Conservation (phyloP, 441 rosid species). For the Rhodomyrtus psidioides region DNA sequence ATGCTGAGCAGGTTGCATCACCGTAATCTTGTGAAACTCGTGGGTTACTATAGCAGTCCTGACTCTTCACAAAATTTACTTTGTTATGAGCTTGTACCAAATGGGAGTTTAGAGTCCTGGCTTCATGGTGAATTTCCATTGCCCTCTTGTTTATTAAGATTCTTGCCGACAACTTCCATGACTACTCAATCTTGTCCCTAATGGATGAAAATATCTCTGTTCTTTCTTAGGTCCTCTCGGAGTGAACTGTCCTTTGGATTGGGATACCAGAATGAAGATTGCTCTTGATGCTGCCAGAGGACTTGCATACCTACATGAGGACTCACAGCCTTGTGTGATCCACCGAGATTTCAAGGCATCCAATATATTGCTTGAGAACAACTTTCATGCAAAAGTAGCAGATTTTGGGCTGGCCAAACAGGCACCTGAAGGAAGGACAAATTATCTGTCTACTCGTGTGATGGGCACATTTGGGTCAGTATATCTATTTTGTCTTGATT, state of each 20-base stretch:
- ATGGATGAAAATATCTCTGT: neutral
- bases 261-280: slow-evolving; percentile 96
- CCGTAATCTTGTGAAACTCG: slow-evolving; percentile 97
- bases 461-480: slow-evolving; percentile 98
- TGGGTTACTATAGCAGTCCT: slow-evolving; percentile 78
- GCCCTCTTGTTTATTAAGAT: neutral
- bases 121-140: slow-evolving; percentile 60
- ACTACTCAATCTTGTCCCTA: neutral
- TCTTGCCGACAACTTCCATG: neutral
- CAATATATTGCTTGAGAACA: slow-evolving; percentile 86
- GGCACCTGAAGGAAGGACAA: slow-evolving; percentile 95
- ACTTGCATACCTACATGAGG: slow-evolving; percentile 91
- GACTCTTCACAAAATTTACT: slow-evolving; percentile 87
- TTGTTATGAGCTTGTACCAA: slow-evolving; percentile 93
- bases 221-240: slow-evolving; percentile 75
- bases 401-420: slow-evolving; percentile 96
- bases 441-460: slow-evolving; percentile 86
- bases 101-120: slow-evolving; percentile 96
- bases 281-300: slow-evolving; percentile 99
- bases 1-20: slow-evolving; percentile 99
- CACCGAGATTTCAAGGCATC: slow-evolving; percentile 97
- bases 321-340: slow-evolving; percentile 93
- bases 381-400: slow-evolving; percentile 90
- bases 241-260: slow-evolving; percentile 81
- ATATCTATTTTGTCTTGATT: slow-evolving; percentile 5